A percentile compares a stretch with the other conserved stretches of the same genome.
Evolutionary conservation across 176 grass and related monocot genomes (phyloP).

Genomic region (Zoysia pacifica): DNA sequence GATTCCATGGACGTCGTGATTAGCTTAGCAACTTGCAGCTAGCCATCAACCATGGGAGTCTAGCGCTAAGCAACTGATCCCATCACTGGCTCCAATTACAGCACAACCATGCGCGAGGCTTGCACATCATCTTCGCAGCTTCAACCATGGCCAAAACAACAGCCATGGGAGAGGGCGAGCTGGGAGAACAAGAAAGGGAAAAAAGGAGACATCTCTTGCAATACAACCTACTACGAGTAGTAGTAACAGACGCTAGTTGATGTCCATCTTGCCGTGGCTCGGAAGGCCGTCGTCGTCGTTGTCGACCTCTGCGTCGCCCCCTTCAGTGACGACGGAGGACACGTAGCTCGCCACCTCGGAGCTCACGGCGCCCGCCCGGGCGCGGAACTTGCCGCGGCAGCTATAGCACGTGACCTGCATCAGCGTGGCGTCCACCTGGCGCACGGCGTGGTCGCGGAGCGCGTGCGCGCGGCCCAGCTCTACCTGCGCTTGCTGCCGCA

Average conservation of each 20-base stretch:
- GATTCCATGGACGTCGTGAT: constrained; percentile 51
- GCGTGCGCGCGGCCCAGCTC: constrained; percentile 74
- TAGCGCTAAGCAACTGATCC: constrained; percentile 9
- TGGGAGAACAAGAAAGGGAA: not conserved
- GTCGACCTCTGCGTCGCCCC: constrained; percentile 40
- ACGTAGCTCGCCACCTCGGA: constrained; percentile 69
- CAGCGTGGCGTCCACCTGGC: constrained; percentile 63
- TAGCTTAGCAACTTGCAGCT: constrained; percentile 28
- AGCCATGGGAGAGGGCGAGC: constrained; percentile 7
- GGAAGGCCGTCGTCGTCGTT: not conserved
- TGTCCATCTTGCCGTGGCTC: constrained; percentile 35
- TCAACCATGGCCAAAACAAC: constrained; percentile 21
- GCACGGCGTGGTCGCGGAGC: constrained; percentile 62
- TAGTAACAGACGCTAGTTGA: constrained; percentile 30
- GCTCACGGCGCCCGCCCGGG: constrained; percentile 41
- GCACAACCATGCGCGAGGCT: not conserved
- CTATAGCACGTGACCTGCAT: constrained; percentile 80
- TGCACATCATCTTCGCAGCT: not conserved
- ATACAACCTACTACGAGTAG: not conserved
- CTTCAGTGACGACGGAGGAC: constrained; percentile 67
- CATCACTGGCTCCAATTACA: constrained; percentile 40
- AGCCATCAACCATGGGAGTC: not conserved
- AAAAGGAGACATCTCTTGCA: not conserved
- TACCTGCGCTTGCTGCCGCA: constrained; percentile 68
- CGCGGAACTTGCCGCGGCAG: constrained; percentile 70